Conservation (phyloP, 345 rosid genomes). For the Syzygium jambos region DNA sequence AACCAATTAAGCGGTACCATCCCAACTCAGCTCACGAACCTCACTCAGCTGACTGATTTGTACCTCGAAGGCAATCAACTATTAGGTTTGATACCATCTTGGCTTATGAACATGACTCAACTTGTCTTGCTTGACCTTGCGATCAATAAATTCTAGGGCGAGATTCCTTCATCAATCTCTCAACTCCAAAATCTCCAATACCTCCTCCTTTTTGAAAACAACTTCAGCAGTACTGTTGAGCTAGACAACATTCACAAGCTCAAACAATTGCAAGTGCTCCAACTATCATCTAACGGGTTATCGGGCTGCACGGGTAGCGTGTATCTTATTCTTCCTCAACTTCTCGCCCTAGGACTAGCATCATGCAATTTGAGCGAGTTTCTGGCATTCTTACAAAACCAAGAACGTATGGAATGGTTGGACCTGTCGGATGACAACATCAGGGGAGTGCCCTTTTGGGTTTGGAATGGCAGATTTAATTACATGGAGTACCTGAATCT, state of each 20-base stretch:
- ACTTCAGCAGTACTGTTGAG: background rate
- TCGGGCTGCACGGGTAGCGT: background rate
- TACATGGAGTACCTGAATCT: background rate
- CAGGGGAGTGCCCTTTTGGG: background rate
- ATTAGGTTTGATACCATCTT: too few relatives aligned
- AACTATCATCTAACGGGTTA: constrained; percentile 1
- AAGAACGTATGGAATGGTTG: background rate
- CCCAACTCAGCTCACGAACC: background rate
- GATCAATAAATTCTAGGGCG: constrained; percentile 6
- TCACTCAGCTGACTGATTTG: too few relatives aligned
- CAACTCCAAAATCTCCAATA: background rate
- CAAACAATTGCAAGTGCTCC: fast-evolving
- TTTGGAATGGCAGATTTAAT: background rate
- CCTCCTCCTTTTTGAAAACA: background rate
- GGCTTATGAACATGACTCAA: too few relatives aligned
- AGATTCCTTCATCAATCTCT: constrained; percentile 7
- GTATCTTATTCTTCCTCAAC: background rate
- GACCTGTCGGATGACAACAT: background rate
- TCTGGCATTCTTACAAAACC: background rate
- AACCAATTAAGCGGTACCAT: background rate
- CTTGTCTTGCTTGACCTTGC: background rate
- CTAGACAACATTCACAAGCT: background rate
- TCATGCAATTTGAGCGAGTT: background rate
- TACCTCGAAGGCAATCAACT: too few relatives aligned
- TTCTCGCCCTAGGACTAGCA: fast-evolving